Conservation (phyloP, 225 moss, liverwort and hornwort species). For the Lunularia cruciata region DNA sequence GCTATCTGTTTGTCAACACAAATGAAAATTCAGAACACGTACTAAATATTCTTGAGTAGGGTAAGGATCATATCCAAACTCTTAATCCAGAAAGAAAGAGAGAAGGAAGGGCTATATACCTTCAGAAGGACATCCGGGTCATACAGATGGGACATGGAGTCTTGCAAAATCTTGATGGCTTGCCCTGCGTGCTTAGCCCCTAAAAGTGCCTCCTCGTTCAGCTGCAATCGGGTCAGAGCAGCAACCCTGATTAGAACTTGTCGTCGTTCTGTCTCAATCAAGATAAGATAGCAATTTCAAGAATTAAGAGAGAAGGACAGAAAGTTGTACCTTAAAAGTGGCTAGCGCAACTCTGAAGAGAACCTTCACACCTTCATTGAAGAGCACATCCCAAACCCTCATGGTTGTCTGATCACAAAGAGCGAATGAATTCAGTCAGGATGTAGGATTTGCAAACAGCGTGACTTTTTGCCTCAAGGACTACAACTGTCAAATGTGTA, state of each 20-base stretch:
- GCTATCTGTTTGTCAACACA: slow-evolving; percentile 54
- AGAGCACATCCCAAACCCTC: slow-evolving; percentile 96
- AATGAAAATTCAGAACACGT: neutral
- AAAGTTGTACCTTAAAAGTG: slow-evolving; percentile 72
- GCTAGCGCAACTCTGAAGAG: slow-evolving; percentile 92
- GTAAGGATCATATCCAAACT: slow-evolving; percentile 13
- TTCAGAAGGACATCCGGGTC: slow-evolving; percentile 85
- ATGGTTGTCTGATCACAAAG: slow-evolving; percentile 68
- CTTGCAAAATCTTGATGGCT: slow-evolving; percentile 81
- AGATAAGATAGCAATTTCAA: neutral
- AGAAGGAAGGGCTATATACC: slow-evolving; percentile 37
- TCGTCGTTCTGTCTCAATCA: slow-evolving; percentile 58
- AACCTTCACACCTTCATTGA: slow-evolving; percentile 89
- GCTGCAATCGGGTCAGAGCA: slow-evolving; percentile 34
- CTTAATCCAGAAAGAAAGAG: no score
- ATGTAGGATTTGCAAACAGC: neutral
- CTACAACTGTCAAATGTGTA: neutral
- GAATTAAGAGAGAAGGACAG: neutral
- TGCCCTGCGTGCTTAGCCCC: slow-evolving; percentile 82
- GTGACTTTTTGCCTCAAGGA: neutral
- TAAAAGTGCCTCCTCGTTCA: slow-evolving; percentile 80
- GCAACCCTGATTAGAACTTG: neutral
- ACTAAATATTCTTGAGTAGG: neutral
- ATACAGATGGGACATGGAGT: slow-evolving; percentile 70
- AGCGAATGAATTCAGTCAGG: neutral